Conservation (phyloP, 345 rosid genomes). For the Hypericum perforatum region DNA sequence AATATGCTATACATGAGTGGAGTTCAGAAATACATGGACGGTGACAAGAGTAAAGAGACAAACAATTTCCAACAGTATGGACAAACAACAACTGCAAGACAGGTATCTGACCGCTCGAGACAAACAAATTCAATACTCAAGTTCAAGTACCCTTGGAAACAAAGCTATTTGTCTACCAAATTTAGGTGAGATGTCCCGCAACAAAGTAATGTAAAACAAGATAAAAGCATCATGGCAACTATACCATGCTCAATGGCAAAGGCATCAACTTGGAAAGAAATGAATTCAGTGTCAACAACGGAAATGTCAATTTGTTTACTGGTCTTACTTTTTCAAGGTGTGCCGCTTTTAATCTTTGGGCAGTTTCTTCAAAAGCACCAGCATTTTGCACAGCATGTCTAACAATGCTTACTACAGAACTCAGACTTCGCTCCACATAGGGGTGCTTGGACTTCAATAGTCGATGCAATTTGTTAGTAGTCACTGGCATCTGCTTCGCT, state of each 20-base stretch:
- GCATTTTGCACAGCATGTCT: slow-evolving; percentile 61
- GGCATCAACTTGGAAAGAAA: not conserved
- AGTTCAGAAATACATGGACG: not conserved
- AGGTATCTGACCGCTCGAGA: too few relatives aligned
- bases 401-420: slow-evolving; percentile 45
- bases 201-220: too few relatives aligned
- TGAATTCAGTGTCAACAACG: not conserved
- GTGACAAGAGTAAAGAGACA: not conserved
- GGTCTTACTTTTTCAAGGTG: slow-evolving; percentile 37
- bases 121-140: too few relatives aligned
- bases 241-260: not conserved
- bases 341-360: slow-evolving; percentile 34
- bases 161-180: too few relatives aligned
- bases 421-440: slow-evolving; percentile 59
- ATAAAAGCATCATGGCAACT: too few relatives aligned
- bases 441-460: slow-evolving; percentile 50
- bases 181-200: too few relatives aligned
- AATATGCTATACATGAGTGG: too few relatives aligned
- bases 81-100: not conserved
- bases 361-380: slow-evolving; percentile 55
- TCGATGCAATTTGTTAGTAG: slow-evolving; percentile 42
- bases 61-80: not conserved
- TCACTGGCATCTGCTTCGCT: slow-evolving; percentile 84
- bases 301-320: not conserved
- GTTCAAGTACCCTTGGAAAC: too few relatives aligned